A percentile compares a stretch with the other conserved stretches of the same genome.
Conservation (phyloP, 2,329 filamentous ascomycete genomes). For the Ceratocystis diversiconidia region DNA sequence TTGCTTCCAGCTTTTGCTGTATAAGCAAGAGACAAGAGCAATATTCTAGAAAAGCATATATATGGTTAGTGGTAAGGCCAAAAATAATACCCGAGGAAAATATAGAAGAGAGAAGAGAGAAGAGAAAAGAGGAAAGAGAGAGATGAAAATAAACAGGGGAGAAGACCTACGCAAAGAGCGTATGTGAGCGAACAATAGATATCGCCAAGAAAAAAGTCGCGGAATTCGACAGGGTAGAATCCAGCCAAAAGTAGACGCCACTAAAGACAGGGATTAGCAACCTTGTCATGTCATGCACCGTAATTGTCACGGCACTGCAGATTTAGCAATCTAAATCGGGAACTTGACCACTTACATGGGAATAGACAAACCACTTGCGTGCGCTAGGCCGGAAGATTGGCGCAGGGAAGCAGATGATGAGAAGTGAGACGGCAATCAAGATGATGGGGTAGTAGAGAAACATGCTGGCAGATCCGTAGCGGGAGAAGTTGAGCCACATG, state of each 20-base stretch:
- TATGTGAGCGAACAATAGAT: constrained; percentile 97
- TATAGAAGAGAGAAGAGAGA: constrained; percentile 20
- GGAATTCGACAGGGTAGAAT: constrained; percentile 85
- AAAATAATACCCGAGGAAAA: neutral
- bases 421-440: constrained; percentile 52
- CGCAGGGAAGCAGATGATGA: constrained; percentile 62
- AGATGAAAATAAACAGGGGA: neutral
- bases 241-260: constrained; percentile 67
- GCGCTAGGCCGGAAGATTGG: constrained; percentile 61
- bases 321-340: neutral
- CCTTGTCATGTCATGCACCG: neutral
- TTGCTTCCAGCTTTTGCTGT: constrained; percentile 61
- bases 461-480: constrained; percentile 49
- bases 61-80: neutral
- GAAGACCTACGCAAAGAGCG: constrained; percentile 32
- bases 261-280: constrained; percentile 33
- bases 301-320: constrained; percentile 1
- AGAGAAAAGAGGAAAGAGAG: constrained; percentile 8
- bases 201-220: constrained; percentile 93
- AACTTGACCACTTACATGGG: constrained; percentile 48
- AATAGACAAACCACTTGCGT: constrained; percentile 75
- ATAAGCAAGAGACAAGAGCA: constrained; percentile 87
- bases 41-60: constrained; percentile 47
- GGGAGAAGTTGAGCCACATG: constrained; percentile 79
- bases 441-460: constrained; percentile 80